phyloP scores from a whole-genome alignment of 202 grass and related monocot genomes.

The Brachypodium distachyon region DNA sequence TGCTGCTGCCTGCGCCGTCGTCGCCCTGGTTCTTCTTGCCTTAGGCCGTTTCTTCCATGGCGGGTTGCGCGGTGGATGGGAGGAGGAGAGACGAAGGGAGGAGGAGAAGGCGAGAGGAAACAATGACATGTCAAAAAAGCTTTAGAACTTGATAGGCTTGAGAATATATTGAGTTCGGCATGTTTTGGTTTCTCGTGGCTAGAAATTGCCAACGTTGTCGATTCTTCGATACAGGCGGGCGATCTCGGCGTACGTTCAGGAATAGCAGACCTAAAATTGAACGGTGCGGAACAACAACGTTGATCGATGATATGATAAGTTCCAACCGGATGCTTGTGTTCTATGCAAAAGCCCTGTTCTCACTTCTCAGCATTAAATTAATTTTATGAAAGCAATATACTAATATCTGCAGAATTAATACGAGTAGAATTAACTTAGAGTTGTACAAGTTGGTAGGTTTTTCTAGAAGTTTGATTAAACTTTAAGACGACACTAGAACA shows the following conservation, averaged over 20 bases:
- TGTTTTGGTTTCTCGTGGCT: slow-evolving; percentile 34
- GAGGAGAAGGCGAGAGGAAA: background rate
- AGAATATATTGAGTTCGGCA: slow-evolving; percentile 21
- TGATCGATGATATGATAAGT: background rate
- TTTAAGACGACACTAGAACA: no score
- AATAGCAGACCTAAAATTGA: slow-evolving; percentile 27
- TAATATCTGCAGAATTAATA: no score
- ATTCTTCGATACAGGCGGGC: background rate
- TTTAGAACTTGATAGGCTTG: background rate
- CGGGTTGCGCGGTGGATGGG: slow-evolving; percentile 4
- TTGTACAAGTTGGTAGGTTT: no score
- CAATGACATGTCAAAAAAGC: slow-evolving; percentile 33
- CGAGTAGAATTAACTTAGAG: no score
- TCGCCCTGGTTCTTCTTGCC: background rate
- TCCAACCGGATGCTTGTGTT: no score
- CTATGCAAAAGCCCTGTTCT: no score
- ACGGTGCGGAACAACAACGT: background rate
- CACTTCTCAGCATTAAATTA: no score
- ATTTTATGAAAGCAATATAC: no score
- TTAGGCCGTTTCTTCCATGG: slow-evolving; percentile 17
- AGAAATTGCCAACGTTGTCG: background rate
- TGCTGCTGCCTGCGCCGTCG: background rate
- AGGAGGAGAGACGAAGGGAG: background rate
- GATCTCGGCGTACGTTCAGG: background rate
- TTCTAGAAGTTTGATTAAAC: no score